phyloP scores from a whole-genome alignment of 208 protist species.

The Trichomonas tenax region DNA sequence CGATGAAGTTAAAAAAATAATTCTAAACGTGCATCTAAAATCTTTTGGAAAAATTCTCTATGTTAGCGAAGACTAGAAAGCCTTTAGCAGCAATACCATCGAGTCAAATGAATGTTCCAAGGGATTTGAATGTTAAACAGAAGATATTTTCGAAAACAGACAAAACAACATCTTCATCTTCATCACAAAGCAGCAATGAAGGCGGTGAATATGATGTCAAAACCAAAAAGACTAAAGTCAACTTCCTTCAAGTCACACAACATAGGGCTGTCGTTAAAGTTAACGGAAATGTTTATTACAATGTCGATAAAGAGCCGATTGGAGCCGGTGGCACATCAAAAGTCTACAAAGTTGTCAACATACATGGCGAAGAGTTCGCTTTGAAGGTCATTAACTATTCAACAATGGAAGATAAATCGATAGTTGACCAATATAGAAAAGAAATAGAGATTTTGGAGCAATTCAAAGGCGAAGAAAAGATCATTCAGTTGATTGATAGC shows the following conservation, averaged over 20 bases:
- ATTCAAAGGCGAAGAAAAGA: conserved; percentile 23
- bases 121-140: background rate
- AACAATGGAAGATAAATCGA: background rate
- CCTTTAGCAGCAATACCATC: background rate
- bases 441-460: conserved; percentile 39
- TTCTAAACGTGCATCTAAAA: background rate
- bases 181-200: background rate
- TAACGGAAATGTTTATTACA: background rate
- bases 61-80: background rate
- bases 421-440: conserved; percentile 32
- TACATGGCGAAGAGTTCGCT: conserved; percentile 21
- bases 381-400: conserved; percentile 22
- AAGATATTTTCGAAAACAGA: background rate
- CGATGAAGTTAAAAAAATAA: background rate
- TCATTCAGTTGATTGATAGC: conserved; percentile 36
- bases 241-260: background rate
- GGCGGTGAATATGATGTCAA: background rate
- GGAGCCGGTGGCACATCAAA: conserved; percentile 40
- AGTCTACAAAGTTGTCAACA: conserved; percentile 42
- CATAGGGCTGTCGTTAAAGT: background rate
- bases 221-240: background rate
- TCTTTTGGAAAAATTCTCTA: background rate
- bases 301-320: conserved; percentile 17
- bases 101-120: background rate
- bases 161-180: background rate